Conservation (phyloP, 768 basidiomycete genomes). For the Mycena belliarum region DNA sequence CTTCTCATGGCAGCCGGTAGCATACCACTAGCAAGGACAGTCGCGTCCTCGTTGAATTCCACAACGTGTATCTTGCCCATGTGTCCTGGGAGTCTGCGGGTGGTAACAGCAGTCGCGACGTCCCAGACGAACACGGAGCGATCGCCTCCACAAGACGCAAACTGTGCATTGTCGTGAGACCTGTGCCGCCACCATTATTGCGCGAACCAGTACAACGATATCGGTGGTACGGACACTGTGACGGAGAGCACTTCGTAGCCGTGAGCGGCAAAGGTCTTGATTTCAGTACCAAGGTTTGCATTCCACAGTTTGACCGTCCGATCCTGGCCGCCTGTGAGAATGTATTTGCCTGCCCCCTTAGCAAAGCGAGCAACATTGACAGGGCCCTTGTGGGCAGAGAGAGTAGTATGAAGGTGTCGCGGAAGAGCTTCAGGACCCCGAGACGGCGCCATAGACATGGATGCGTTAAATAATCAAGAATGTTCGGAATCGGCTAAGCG, state of each 20-base stretch:
- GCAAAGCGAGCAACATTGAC: conserved; percentile 93
- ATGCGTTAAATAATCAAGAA: neutral
- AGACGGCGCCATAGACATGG: conserved; percentile 49
- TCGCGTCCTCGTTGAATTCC: conserved; percentile 86
- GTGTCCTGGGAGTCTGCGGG: conserved; percentile 83
- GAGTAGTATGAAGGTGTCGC: conserved; percentile 62
- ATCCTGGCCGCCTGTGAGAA: conserved; percentile 93
- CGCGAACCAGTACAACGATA: neutral
- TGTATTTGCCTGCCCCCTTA: conserved; percentile 83
- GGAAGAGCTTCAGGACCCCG: conserved; percentile 55
- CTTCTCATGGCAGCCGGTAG: neutral
- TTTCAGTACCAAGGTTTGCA: conserved; percentile 79
- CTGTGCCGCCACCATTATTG: conserved; percentile 38
- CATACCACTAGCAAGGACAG: conserved; percentile 83
- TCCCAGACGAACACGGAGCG: conserved; percentile 95
- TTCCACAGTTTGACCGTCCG: conserved; percentile 91
- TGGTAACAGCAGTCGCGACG: conserved; percentile 83
- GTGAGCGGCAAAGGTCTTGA: conserved; percentile 89
- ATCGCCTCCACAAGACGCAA: conserved; percentile 94
- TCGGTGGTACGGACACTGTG: conserved; percentile 63
- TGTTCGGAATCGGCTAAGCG: too few species aligned
- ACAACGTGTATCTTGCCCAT: conserved; percentile 89
- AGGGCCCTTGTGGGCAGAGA: conserved; percentile 74
- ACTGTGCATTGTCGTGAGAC: conserved; percentile 90
- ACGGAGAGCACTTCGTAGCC: conserved; percentile 95